Base-by-base conservation (phyloP, 2,329 filamentous ascomycete genomes). In the Penicillium sp. region DNA sequence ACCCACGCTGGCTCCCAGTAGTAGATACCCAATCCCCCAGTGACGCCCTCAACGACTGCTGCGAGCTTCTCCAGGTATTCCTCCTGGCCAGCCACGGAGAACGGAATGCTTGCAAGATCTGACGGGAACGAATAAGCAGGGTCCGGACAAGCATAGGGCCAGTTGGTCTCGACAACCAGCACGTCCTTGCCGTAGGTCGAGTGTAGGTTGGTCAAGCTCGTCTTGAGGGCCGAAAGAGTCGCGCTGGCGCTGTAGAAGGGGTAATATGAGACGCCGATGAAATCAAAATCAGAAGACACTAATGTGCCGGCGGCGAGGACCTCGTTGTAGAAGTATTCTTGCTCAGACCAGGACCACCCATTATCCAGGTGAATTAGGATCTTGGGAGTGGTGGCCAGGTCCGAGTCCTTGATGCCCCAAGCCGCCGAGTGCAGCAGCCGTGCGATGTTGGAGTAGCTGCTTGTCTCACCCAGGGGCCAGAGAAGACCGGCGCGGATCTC, bases 1-100 rank as follows among this genome's bases (percentile, higher is more conserved):
- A 89, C 75, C 85, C 85, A 90, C 0, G 82, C 84, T 0, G 86
- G 86, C 67, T 90, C 87, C 87, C 87, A 90, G 60, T 89, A 90
- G 56, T 86, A 89, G 7, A 90, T 42, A 0, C 86, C 87, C 26
- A 74, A 69, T 0, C 85, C 85, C 1, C 79, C 77, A 1, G 69
- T 75, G 0, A 84, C 79, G 1, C 71, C 77, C 1, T 75, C 72
- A 0, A 89, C 79, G 1, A 83, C 74, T 1, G 73, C 73, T 0
- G 84, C 85, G 16, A 90, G 77, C 52, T 80, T 72, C 68, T 82
- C 74, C 48, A 90, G 70, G 70, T 84, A 90, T 2, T 75, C 77
- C 1, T 73, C 71, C 75, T 90, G 87, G 0, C 87, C 87, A 0
- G 76, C 81, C 0, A 78, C 81, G 2, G 80, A 83, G 59, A 87